These are phyloP conservation scores for Beauveria sp. DNA, from an alignment of 2,329 filamentous ascomycete genomes.

Conservation along the genomic window DNA sequence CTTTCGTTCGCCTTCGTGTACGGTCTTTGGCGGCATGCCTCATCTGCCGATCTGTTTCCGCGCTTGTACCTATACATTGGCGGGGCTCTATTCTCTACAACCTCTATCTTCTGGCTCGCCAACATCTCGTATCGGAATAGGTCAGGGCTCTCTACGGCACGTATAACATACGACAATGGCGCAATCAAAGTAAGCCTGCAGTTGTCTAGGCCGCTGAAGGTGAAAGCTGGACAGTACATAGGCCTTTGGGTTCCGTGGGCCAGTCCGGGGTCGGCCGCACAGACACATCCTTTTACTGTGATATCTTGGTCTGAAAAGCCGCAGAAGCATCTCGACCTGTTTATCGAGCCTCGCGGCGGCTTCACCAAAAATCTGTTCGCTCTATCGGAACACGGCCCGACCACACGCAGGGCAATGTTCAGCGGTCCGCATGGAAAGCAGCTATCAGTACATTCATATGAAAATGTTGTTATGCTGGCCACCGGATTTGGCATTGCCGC, in stretches of 20 bases:
- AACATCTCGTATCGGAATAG: background rate
- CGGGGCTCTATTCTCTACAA: background rate
- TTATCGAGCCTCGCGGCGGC: no score
- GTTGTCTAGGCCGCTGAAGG: background rate
- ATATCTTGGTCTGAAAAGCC: no score
- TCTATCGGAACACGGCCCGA: no score
- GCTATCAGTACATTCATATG: conserved; percentile 15
- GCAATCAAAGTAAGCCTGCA: background rate
- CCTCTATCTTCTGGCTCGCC: background rate
- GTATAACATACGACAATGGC: background rate
- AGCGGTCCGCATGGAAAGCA: no score
- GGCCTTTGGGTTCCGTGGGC: background rate
- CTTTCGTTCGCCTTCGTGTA: background rate
- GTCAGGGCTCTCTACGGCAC: background rate
- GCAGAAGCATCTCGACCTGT: no score
- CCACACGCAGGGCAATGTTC: no score
- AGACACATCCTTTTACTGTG: no score
- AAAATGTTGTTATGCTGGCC: conserved; percentile 26
- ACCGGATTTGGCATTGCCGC: conserved; percentile 26
- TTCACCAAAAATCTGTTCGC: no score
- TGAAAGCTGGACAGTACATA: background rate
- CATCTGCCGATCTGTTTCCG: background rate
- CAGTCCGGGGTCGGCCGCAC: background rate
- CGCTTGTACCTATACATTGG: background rate
- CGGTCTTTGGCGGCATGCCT: background rate